Percentiles rank a stretch among this genome's conserved stretches.
These are phyloP conservation scores for Psilocybe cubensis DNA, from an alignment of 768 basidiomycete genomes.

Conservation along the genomic window DNA sequence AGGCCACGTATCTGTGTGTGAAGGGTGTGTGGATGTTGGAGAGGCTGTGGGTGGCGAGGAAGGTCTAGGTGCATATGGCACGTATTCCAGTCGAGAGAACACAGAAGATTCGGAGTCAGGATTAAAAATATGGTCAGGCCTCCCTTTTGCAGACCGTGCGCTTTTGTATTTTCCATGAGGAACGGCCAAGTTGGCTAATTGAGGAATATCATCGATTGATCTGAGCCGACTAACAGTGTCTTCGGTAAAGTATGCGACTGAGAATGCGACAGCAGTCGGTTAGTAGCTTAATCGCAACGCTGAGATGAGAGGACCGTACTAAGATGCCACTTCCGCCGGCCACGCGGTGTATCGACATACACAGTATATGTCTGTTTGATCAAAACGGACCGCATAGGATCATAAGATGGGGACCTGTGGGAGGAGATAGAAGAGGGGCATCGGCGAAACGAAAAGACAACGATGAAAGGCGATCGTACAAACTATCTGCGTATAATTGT, in stretches of 20 bases:
- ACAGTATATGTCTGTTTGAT: slow-evolving; percentile 87
- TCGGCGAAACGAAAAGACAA: neutral
- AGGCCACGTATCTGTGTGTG: slow-evolving; percentile 16
- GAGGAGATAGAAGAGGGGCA: neutral
- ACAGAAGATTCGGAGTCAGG: slow-evolving; percentile 39
- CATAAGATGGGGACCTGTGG: slow-evolving; percentile 31
- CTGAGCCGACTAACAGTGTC: slow-evolving; percentile 63
- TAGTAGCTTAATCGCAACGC: neutral
- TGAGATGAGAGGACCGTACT: slow-evolving; percentile 46
- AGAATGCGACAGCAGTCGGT: slow-evolving; percentile 4
- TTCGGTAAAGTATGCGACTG: slow-evolving; percentile 82
- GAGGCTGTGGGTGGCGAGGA: slow-evolving; percentile 21
- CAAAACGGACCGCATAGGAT: slow-evolving; percentile 44
- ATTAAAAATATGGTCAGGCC: slow-evolving; percentile 55
- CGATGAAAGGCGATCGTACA: slow-evolving; percentile 37
- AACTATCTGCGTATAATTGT: slow-evolving; percentile 49
- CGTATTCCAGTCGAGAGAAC: slow-evolving; percentile 48
- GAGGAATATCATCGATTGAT: slow-evolving; percentile 68
- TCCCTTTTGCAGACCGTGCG: slow-evolving; percentile 66
- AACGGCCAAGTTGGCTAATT: slow-evolving; percentile 50
- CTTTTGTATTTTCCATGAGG: slow-evolving; percentile 74
- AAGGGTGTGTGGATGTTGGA: slow-evolving; percentile 19
- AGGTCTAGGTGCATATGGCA: slow-evolving; percentile 40
- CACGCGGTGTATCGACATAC: slow-evolving; percentile 66
- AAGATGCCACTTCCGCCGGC: slow-evolving; percentile 81